Base-by-base conservation (phyloP, 2,329 filamentous ascomycete species). In the Cercospora brassicicola region DNA sequence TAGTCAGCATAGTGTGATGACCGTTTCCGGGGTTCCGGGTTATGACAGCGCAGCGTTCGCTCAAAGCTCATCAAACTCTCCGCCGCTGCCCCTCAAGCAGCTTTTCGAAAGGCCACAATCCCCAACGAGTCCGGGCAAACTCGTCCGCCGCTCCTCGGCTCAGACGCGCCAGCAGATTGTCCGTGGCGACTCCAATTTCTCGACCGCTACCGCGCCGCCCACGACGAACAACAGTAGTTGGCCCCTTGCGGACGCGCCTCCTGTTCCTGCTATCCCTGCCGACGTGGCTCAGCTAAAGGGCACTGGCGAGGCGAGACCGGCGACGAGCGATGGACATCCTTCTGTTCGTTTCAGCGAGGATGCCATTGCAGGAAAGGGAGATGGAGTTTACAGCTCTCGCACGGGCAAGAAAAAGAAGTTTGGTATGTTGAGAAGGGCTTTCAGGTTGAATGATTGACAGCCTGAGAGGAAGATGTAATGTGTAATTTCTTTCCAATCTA, bases 391-490 rank as follows among this genome's bases (percentile, higher is more conserved):
- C 33, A 76, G 79, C 51, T 72, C 77, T 13, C 69, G 78, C 62
- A 79, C 77, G 5, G 76, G 78, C 56, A 84, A 82, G 78, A 86
- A 85, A 81, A 92, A 91, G 84, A 91, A 89, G 79, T 92, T 92
- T 78, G 84, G 85, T 51, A 81, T 83, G 64, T 78, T 92, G 76
- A 87, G 90, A 77, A 87, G 84, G 77, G 89, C 90, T 78, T 90
- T 92, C 79, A 82, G 84, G 59, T 77, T 88, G 60, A 79, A 86
- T 75, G 85, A 87, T 74, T 88, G 55, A 59, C 1, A 55, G 5
- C 5, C 6, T 26, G 13, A 7, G 13, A 36, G 31, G 55, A 31
- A 57, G 28, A 59, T 33, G 10, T 59, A 59, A 59, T 59, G 55
- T 59, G 28, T 59, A 59, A 59, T 59, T 36, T 59, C 30, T 30